A percentile compares a stretch with the other conserved stretches of the same genome.
phyloP scores from a whole-genome alignment of 2,329 filamentous ascomycete genomes.

The Ophiostoma montium region DNA sequence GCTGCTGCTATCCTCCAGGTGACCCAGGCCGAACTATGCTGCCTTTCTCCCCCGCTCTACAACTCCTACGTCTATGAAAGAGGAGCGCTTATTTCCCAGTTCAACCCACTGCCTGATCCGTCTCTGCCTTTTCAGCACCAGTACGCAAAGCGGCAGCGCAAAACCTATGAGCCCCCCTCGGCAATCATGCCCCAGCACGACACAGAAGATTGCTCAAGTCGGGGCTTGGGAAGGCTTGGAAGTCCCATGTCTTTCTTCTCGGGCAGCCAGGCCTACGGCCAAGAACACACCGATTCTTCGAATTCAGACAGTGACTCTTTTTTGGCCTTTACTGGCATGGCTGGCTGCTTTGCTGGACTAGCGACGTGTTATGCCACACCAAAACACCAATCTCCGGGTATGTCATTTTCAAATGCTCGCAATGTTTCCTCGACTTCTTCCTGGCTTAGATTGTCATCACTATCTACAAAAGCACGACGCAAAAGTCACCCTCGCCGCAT shows the following conservation, averaged over 20 bases:
- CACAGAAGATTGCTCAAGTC: not conserved
- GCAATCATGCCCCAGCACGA: not conserved
- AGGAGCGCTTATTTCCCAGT: not conserved
- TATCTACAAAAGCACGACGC: too few relatives aligned
- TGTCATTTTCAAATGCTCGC: conserved; percentile 8
- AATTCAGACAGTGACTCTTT: conserved; percentile 1
- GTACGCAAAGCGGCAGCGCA: not conserved
- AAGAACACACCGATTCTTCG: too few relatives aligned
- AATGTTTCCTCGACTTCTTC: not conserved
- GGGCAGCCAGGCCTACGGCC: not conserved
- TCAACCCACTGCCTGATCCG: not conserved
- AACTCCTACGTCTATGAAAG: conserved; percentile 16
- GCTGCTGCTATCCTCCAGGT: conserved; percentile 11
- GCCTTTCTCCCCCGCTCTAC: conserved; percentile 10
- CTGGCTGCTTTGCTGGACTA: conserved; percentile 15
- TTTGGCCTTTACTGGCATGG: conserved; percentile 2
- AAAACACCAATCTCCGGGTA: conserved; percentile 22
- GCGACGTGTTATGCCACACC: conserved; percentile 23
- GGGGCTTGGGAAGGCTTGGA: not conserved
- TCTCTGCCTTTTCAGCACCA: not conserved
- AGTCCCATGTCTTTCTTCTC: not conserved
- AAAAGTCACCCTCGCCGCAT: too few relatives aligned
- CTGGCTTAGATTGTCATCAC: too few relatives aligned
- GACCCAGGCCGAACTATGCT: conserved; percentile 12
- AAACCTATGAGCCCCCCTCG: not conserved